Conservation (phyloP, 2,329 filamentous ascomycete genomes). For the Aureobasidium uvarum region DNA sequence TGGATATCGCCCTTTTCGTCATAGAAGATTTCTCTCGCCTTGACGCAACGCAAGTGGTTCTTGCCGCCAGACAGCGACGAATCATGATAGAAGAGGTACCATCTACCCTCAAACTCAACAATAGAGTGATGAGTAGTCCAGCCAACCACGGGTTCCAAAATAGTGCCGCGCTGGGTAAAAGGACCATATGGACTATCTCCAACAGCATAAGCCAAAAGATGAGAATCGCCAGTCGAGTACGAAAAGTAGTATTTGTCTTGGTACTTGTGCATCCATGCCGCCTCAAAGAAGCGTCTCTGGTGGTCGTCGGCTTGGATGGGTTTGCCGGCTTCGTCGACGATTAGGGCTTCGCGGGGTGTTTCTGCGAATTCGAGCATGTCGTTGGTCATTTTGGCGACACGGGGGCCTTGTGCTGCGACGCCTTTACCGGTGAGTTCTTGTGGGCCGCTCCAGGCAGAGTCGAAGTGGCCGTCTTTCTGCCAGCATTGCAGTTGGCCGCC, state of each 20-base stretch:
- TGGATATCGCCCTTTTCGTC: slow-evolving; percentile 62
- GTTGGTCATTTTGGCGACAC: slow-evolving; percentile 61
- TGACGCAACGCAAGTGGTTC: slow-evolving; percentile 69
- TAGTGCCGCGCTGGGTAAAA: slow-evolving; percentile 68
- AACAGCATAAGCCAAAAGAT: slow-evolving; percentile 68
- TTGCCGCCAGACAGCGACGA: slow-evolving; percentile 65
- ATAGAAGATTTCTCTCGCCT: slow-evolving; percentile 73
- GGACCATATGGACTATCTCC: slow-evolving; percentile 65
- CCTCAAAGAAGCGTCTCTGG: slow-evolving; percentile 74
- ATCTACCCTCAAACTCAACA: slow-evolving; percentile 67
- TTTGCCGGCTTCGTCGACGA: slow-evolving; percentile 62
- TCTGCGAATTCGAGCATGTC: slow-evolving; percentile 65
- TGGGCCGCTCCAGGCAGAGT: slow-evolving; percentile 54
- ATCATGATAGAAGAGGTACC: slow-evolving; percentile 77
- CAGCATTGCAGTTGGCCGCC: slow-evolving; percentile 79
- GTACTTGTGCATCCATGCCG: slow-evolving; percentile 75
- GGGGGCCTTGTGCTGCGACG: slow-evolving; percentile 60
- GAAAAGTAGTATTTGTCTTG: slow-evolving; percentile 69
- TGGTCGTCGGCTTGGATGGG: slow-evolving; percentile 66
- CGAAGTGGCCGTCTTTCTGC: slow-evolving; percentile 57
- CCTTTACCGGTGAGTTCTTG: slow-evolving; percentile 60
- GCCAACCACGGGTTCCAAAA: slow-evolving; percentile 72
- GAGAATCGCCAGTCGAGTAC: slow-evolving; percentile 76
- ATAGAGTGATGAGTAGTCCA: slow-evolving; percentile 84
- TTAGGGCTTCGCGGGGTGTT: slow-evolving; percentile 59